Percentiles rank a stretch among this genome's conserved stretches.
These are phyloP conservation scores for Saposhnikovia divaricata DNA, from an alignment of 129 eudicot genomes.

Conservation along the genomic window DNA sequence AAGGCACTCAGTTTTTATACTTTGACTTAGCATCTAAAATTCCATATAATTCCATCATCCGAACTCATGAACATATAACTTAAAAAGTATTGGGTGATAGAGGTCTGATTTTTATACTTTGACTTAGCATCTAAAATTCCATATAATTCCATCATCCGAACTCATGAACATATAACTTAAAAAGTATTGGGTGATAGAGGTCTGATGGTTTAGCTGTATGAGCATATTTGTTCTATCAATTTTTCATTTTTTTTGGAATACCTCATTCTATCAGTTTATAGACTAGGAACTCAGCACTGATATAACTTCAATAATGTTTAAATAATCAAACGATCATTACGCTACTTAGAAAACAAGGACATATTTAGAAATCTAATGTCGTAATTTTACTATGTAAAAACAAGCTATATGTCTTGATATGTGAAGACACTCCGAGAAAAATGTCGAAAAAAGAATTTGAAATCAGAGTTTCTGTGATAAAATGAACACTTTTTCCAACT, in stretches of 20 bases:
- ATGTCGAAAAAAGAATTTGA: no score
- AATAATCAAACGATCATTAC: not conserved
- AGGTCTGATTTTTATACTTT: no score
- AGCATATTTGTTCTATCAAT: not conserved
- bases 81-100: not conserved
- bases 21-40: not conserved
- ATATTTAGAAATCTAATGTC: no score
- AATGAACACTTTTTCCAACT: no score
- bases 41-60: not conserved
- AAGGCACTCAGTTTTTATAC: not conserved
- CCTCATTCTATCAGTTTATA: no score
- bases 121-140: not conserved
- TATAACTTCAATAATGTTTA: not conserved
- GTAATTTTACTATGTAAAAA: no score
- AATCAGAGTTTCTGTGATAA: no score
- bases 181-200: not conserved
- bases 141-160: not conserved
- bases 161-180: not conserved
- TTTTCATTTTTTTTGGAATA: not conserved
- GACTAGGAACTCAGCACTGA: not conserved
- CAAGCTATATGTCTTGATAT: no score
- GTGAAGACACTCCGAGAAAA: no score
- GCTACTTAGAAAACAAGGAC: no score
- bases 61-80: not conserved
- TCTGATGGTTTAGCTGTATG: not conserved